Percentiles rank a stretch among this genome's conserved stretches.
phyloP scores from a whole-genome alignment of 2,329 filamentous ascomycete genomes.

The Rhytidhysteron rufulum region DNA sequence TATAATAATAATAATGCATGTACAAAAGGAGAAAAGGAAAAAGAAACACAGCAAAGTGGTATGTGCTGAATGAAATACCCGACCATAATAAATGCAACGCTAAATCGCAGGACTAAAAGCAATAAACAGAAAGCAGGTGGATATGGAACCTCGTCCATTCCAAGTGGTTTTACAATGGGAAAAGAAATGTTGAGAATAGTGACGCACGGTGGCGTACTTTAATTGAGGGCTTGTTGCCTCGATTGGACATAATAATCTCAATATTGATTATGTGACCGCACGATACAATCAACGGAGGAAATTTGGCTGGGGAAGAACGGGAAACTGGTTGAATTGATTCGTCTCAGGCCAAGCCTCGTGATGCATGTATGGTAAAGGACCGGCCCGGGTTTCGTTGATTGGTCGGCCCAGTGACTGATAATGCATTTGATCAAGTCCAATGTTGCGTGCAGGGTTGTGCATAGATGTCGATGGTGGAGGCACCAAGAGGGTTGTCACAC shows the following conservation, averaged over 20 bases:
- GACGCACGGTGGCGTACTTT: not conserved
- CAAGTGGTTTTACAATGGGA: not conserved
- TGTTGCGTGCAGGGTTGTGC: slow-evolving; percentile 49
- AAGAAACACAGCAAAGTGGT: too few relatives aligned
- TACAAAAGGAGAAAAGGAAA: not conserved
- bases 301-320: slow-evolving; percentile 33
- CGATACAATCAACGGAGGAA: slow-evolving; percentile 15
- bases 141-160: not conserved
- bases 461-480: slow-evolving; percentile 78
- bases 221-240: not conserved
- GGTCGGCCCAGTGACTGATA: slow-evolving; percentile 48
- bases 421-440: slow-evolving; percentile 48
- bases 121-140: not conserved
- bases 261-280: not conserved
- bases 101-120: slow-evolving; percentile 1
- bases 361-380: slow-evolving; percentile 43
- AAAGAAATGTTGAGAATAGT: not conserved
- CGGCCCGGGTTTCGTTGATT: slow-evolving; percentile 41
- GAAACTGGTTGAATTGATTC: slow-evolving; percentile 37
- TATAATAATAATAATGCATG: not conserved
- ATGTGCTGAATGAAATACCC: too few relatives aligned
- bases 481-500: slow-evolving; percentile 86
- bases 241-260: not conserved
- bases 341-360: slow-evolving; percentile 34
- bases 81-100: slow-evolving; percentile 3